Evolutionary conservation across 2,329 filamentous ascomycete species (phyloP).

Genomic region (Leptographium lundbergii): DNA sequence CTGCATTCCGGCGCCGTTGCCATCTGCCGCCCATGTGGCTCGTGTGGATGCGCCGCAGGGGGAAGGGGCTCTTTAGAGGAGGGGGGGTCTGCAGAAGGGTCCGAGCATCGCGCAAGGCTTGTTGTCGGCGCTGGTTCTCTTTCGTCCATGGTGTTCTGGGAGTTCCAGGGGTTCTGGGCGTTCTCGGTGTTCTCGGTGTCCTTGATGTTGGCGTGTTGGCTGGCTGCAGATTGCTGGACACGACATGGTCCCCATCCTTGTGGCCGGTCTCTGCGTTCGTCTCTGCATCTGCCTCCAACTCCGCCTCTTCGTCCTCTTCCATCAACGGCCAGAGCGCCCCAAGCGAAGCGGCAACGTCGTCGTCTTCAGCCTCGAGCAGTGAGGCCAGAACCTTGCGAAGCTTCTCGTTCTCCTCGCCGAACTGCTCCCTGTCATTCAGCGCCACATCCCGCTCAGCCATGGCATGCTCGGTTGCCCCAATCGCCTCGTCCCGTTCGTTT

Average conservation of each 20-base stretch:
- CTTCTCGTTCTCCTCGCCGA: background rate
- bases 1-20: background rate
- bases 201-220: background rate
- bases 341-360: background rate
- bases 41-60: background rate
- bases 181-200: background rate
- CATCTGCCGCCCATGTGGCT: too few relatives aligned
- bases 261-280: background rate
- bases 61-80: background rate
- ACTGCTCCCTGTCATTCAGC: background rate
- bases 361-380: background rate
- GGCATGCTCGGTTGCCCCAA: background rate
- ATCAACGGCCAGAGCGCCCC: background rate
- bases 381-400: background rate
- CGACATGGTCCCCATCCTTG: background rate
- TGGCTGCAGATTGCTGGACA: background rate
- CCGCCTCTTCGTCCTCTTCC: background rate
- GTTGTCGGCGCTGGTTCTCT: background rate
- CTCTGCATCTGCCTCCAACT: background rate
- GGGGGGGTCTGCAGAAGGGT: background rate
- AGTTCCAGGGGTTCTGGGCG: background rate
- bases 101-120: background rate
- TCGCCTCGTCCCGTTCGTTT: background rate
- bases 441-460: slow-evolving; percentile 1
- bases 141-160: background rate